A percentile compares a stretch with the other conserved stretches of the same genome.
These are phyloP conservation scores for Claviceps maximensis DNA, from an alignment of 2,329 filamentous ascomycete genomes.

Conservation along the genomic window DNA sequence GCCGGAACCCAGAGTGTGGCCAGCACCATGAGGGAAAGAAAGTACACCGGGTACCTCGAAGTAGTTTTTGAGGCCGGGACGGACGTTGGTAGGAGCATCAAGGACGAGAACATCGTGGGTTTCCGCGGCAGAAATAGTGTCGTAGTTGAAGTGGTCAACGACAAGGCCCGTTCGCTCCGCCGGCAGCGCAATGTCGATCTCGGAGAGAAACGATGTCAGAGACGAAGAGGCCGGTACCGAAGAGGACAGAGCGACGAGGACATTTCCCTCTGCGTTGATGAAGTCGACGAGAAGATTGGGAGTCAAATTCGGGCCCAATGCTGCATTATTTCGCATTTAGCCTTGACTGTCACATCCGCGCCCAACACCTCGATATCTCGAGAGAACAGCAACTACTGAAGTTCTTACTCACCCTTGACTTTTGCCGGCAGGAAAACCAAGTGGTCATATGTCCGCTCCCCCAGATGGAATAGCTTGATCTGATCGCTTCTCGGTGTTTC, in stretches of 20 bases:
- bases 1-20: conserved; percentile 67
- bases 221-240: conserved; percentile 55
- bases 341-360: background rate
- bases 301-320: conserved; percentile 77
- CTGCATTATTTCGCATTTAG: conserved; percentile 25
- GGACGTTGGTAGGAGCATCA: conserved; percentile 50
- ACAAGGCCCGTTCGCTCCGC: conserved; percentile 72
- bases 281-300: conserved; percentile 82
- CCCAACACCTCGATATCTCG: background rate
- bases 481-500: conserved; percentile 71
- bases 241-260: conserved; percentile 73
- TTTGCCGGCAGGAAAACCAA: conserved; percentile 78
- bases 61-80: conserved; percentile 60
- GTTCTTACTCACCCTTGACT: conserved; percentile 56
- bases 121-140: conserved; percentile 60
- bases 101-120: conserved; percentile 81
- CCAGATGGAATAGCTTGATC: conserved; percentile 69
- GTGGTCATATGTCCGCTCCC: conserved; percentile 84
- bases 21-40: conserved; percentile 70
- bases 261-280: conserved; percentile 80
- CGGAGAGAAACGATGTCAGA: conserved; percentile 65
- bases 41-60: conserved; percentile 52
- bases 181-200: conserved; percentile 82
- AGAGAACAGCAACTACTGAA: background rate
- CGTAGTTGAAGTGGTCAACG: conserved; percentile 94